A percentile compares a stretch with the other conserved stretches of the same genome.
These are phyloP conservation scores for Gastrolobium bilobum DNA, from an alignment of 306 rosid genomes.

Conservation along the genomic window DNA sequence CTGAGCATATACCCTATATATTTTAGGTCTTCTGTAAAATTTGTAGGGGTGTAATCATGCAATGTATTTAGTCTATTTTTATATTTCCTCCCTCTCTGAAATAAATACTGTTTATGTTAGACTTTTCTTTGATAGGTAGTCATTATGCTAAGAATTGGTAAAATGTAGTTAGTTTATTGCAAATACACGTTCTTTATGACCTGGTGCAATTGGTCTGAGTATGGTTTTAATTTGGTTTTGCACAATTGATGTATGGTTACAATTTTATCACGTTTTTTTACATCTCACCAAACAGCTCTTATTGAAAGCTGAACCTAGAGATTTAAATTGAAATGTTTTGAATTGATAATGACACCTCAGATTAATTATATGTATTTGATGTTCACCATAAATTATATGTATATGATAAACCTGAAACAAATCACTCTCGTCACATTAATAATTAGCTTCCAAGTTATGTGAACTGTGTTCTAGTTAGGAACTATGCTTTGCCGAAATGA, in stretches of 20 bases:
- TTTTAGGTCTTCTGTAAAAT: conserved; percentile 32
- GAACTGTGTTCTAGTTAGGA: conserved; percentile 36
- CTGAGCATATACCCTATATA: conserved; percentile 32
- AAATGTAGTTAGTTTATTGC: conserved; percentile 44
- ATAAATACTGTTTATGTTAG: conserved; percentile 30
- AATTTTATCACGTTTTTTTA: conserved; percentile 35
- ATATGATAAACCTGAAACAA: conserved; percentile 1
- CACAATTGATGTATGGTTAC: conserved; percentile 11
- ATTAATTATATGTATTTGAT: neutral
- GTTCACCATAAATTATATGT: no score
- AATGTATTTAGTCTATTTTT: conserved; percentile 45
- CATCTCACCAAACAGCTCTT: conserved; percentile 23
- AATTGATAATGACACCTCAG: neutral
- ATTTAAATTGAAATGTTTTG: conserved; percentile 28
- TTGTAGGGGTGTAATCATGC: conserved; percentile 36
- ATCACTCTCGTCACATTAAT: conserved; percentile 24
- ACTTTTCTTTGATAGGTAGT: conserved; percentile 41
- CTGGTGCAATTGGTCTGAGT: conserved; percentile 36
- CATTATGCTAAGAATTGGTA: conserved; percentile 31
- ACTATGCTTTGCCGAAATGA: conserved; percentile 51
- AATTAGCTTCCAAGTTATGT: conserved; percentile 31
- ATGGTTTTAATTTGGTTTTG: conserved; percentile 1
- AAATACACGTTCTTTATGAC: conserved; percentile 22
- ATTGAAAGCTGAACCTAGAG: conserved; percentile 19
- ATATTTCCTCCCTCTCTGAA: neutral